Conservation (phyloP, 495 filamentous ascomycete genomes). For the Penicillium ochrochloron region DNA sequence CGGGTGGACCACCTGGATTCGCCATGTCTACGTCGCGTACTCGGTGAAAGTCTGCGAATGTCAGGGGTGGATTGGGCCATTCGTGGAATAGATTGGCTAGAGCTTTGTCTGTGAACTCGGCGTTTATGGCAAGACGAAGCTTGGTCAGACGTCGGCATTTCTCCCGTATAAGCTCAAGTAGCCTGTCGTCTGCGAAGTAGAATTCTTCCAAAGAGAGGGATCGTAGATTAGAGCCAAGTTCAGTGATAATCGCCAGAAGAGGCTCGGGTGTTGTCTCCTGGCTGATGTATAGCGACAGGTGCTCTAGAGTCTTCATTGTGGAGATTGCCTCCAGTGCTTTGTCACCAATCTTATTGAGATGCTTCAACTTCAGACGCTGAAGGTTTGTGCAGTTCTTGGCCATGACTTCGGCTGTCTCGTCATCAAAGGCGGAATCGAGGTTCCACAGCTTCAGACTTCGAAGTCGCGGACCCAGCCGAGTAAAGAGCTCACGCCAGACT, state of each 20-base stretch:
- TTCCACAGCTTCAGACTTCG: conserved; percentile 69
- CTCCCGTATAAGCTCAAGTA: conserved; percentile 68
- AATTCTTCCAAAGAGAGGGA: conserved; percentile 76
- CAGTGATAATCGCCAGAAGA: conserved; percentile 62
- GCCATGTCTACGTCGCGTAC: conserved; percentile 74
- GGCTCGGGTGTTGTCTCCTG: conserved; percentile 56
- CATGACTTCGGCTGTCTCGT: conserved; percentile 61
- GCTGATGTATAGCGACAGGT: conserved; percentile 71
- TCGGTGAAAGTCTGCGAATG: conserved; percentile 70
- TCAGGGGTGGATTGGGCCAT: conserved; percentile 74
- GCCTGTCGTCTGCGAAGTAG: conserved; percentile 57
- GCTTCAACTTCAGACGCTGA: conserved; percentile 71
- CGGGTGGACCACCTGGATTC: conserved; percentile 61
- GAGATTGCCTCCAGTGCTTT: conserved; percentile 56
- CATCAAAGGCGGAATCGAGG: conserved; percentile 74
- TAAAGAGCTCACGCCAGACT: conserved; percentile 70
- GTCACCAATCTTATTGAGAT: conserved; percentile 57
- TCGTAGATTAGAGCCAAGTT: conserved; percentile 62
- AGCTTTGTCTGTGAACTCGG: conserved; percentile 71
- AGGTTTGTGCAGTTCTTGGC: conserved; percentile 67
- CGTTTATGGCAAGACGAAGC: conserved; percentile 76
- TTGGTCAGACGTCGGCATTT: conserved; percentile 70
- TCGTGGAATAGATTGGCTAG: conserved; percentile 70
- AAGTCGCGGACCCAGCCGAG: conserved; percentile 62
- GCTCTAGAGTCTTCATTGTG: conserved; percentile 61